Evolutionary conservation across 352 stramenopile genomes (phyloP), one percentile per base, ranked within the genome.

Genomic region (Pythium guiyangense): DNA sequence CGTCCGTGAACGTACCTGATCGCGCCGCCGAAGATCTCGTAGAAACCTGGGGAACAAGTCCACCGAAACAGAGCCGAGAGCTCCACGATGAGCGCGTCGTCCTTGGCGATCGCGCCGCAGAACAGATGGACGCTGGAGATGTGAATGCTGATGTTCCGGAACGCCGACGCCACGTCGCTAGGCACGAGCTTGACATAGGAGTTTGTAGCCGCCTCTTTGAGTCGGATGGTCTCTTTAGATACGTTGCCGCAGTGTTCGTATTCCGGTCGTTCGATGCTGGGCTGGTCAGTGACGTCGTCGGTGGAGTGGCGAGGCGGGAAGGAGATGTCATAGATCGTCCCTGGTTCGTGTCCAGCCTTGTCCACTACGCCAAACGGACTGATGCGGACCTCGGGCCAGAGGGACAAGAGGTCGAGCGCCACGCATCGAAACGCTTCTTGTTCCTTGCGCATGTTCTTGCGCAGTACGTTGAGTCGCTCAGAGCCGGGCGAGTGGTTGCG

Each of bases 371-470:
- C 12, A 40, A 40, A 40, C 35, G 35, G 35, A 17, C 22, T 57
- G 29, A 42, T 27, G 57, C 69, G 35, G 6, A 40, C 35, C 6
- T 40, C 35, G 6, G 12, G 3, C 55, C 60, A 31, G 60, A 64
- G 1, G 54, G 59, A 49, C 49, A 70, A 43, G 11, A 3, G 31
- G 26, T 67, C 64, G 3, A 71, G 29, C 2, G 67, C 64, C 10
- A 71, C 6, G 29, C 52, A 67, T 2, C 59, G 47, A 0, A 49
- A 5, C 0, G 52, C 42, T 31, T 67, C 49, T 52, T 71, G 60
- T 35, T 67, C 50, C 12, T 60, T 64, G 0, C 63, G 18, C 12
- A 70, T 59, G 20, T 70, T 66, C 37, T 67, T 63, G 31, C 63
- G 49, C 26, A 70, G 52, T 0, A 62, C 44, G 27, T 60, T 62